Base-by-base conservation (phyloP, 768 basidiomycete species). In the Hydnomerulius pinastri region DNA sequence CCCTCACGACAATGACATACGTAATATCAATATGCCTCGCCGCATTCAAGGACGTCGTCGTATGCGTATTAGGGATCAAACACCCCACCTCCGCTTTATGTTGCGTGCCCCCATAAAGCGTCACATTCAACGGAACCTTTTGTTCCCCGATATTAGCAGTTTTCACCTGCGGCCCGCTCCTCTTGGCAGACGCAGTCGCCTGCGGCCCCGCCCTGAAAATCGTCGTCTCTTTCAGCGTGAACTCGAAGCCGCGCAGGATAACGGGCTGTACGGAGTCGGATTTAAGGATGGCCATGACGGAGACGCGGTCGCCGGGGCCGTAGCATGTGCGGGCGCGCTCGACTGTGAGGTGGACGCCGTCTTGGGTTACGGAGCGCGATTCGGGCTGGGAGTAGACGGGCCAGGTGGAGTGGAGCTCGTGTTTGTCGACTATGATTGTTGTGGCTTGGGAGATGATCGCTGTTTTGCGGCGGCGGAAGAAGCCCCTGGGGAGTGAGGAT, bases 361-460 rank as follows among this genome's bases (percentile, higher is more conserved):
- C 86, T 54, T 85, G 80, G 2, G 74, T 60, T 15, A 82, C 69
- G 13, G 80, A 76, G n/a, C 90, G 86, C 28, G 77, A 77, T 60
- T 92, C 89, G 10, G 80, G 79, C 63, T 92, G 88, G 42, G 80
- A 81, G 63, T 92, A 96, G 25, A 95, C 79, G 2, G 94, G 93
- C 94, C 94, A 97, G 1, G 90, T 86, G 4, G 92, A 88, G 62
- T 96, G 93, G 6, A 95, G 73, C 56, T 96, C 94, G 62, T 96
- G 93, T 68, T 96, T 97, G 75, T 92, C 89, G 60, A 97, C 90
- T 54, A 85, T 81, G 38, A 97, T 86, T 11, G 78, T 73, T 28
- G 88, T 81, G 17, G 81, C 76, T 11, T 84, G 80, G n/a, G 85
- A 81, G 25, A 82, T 70, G 36, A 90, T 79, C 18, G 80, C 74